Conservation (phyloP, 2,329 filamentous ascomycete species). For the Aureobasidium subglaciale region DNA sequence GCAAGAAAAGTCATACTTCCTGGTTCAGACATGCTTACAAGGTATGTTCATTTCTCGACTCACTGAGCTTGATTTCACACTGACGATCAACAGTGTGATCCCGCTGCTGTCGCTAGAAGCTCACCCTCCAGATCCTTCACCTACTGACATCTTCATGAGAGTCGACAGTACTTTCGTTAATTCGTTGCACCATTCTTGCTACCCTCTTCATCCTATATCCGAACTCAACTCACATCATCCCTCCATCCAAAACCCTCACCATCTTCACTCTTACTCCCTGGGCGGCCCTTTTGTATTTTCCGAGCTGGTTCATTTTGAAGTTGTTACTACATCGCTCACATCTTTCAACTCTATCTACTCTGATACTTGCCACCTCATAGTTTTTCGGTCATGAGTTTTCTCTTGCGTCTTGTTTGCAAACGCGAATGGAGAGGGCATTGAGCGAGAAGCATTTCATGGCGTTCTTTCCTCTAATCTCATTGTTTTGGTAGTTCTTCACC, state of each 20-base stretch:
- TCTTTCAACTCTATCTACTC: neutral
- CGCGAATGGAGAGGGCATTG: neutral
- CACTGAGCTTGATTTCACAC: neutral
- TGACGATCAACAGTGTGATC: neutral
- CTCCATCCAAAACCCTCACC: neutral
- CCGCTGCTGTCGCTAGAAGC: neutral
- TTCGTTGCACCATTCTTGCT: neutral
- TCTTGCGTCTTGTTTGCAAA: neutral
- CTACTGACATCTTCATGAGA: neutral
- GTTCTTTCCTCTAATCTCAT: neutral
- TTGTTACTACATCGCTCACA: slow-evolving; percentile 5
- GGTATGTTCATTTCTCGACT: neutral
- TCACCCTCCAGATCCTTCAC: neutral
- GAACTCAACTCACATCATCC: neutral
- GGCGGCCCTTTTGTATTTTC: neutral
- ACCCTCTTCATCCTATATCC: neutral
- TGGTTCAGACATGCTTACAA: slow-evolving; percentile 16
- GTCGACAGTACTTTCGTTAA: neutral
- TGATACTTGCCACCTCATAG: neutral
- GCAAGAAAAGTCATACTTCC: slow-evolving; percentile 10
- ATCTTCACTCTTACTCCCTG: neutral
- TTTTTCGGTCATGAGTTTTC: neutral
- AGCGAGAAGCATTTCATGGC: neutral
- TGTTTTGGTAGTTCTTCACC: no score
- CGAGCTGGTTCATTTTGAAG: neutral